Evolutionary conservation across 208 protist species (phyloP).

Genomic region (Porcisia deanei): DNA sequence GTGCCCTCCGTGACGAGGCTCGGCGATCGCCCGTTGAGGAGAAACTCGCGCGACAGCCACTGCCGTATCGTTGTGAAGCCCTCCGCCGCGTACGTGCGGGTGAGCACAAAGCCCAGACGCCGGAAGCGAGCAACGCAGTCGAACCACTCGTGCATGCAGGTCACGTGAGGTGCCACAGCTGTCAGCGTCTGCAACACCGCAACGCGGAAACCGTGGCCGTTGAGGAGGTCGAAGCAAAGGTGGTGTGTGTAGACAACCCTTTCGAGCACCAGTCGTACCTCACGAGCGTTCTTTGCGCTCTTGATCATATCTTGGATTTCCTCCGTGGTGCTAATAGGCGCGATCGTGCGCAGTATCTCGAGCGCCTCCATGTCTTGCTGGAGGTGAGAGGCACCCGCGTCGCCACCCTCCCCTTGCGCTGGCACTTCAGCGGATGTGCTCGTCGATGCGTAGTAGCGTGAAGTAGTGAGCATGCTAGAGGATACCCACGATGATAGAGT

Average conservation of each 20-base stretch:
- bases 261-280: conserved; percentile 78
- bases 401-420: neutral
- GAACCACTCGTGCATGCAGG: conserved; percentile 78
- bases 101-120: conserved; percentile 75
- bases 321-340: conserved; percentile 47
- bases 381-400: conserved; percentile 12
- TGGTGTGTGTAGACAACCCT: conserved; percentile 71
- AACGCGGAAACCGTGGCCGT: conserved; percentile 87
- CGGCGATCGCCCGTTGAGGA: conserved; percentile 63
- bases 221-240: conserved; percentile 77
- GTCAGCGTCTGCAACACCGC: conserved; percentile 73
- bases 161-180: conserved; percentile 44
- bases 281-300: conserved; percentile 60
- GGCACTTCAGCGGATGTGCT: neutral
- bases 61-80: conserved; percentile 75
- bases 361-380: conserved; percentile 36
- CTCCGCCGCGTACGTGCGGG: conserved; percentile 83
- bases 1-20: conserved; percentile 69
- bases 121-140: conserved; percentile 73
- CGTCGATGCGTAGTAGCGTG: conserved; percentile 9
- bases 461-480: conserved; percentile 5
- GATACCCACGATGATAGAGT: neutral
- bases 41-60: conserved; percentile 69
- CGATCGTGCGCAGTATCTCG: conserved; percentile 43
- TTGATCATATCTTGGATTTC: conserved; percentile 66